Base-by-base conservation (phyloP, 1,284 basidiomycete species). In the Apiotrichum mycotoxinovorans region DNA sequence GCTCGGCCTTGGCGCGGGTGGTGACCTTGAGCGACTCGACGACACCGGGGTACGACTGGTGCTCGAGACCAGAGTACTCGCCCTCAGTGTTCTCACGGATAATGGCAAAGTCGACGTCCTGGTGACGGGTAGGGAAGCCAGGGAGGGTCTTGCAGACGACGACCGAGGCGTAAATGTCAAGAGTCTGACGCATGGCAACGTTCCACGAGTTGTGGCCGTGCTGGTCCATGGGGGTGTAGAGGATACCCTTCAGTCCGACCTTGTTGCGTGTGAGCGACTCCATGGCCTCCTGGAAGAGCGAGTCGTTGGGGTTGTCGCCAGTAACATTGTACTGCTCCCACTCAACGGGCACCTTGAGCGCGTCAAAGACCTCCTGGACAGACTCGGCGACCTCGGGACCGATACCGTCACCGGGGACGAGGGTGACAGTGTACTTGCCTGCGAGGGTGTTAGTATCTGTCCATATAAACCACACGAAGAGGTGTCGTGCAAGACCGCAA, bases 61-160 rank as follows among this genome's bases (percentile, higher is more conserved):
- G 96, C 79, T 99, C 96, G 65, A 99, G 81, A 57, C 96, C 96
- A 67, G 93, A 95, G 82, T 99, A 99, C 81, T 99, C 96, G 69
- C 96, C 96, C 83, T 99, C 96, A 23, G 96, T 99, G 82, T 99
- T 99, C 79, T 99, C 96, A 80, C 96, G 93, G 77, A 99, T 98
- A 79, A 98, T 94, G 69, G 91, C 93, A 79, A 97, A 96, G 81
- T 99, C 95, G 74, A 98, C 96, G 73, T 96, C 88, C 63, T 86
- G 83, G 82, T 99, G 95, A 69, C 95, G 89, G 44, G 96, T 98
- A 42, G 93, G 89, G 81, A 94, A 87, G 52, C 96, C 96, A n/a
- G 92, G 89, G 54, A 98, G 86, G 52, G 94, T 92, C 80, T 98
- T 98, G 87, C 96, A 98, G 57, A 98, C 84, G 57, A 96, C 92